Evolutionary conservation across 2,329 filamentous ascomycete genomes (phyloP).

Genomic region (Neopestalotiopsis sp.): DNA sequence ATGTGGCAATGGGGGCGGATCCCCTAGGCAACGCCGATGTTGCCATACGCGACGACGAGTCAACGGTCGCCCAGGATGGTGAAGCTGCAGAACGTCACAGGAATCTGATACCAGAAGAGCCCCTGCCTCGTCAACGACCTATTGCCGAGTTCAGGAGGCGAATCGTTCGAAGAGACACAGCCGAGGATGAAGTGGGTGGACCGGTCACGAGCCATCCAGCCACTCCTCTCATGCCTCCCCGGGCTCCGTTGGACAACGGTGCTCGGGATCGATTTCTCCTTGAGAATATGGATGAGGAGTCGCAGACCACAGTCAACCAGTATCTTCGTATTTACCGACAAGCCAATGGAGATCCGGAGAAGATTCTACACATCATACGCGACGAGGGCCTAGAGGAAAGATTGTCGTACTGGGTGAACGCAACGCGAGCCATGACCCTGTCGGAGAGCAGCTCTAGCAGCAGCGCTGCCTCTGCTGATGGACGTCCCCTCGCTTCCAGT

Average conservation of each 20-base stretch:
- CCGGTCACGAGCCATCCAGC: neutral
- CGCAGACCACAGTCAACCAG: slow-evolving; percentile 42
- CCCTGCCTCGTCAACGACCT: slow-evolving; percentile 26
- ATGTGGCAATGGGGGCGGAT: slow-evolving; percentile 18
- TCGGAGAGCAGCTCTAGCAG: slow-evolving; percentile 15
- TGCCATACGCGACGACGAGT: slow-evolving; percentile 20
- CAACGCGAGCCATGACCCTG: slow-evolving; percentile 47
- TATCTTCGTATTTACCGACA: slow-evolving; percentile 63
- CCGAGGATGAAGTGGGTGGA: slow-evolving; percentile 12
- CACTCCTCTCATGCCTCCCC: neutral
- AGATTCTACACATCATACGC: slow-evolving; percentile 65
- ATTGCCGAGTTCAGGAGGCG: slow-evolving; percentile 34
- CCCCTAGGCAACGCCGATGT: slow-evolving; percentile 12
- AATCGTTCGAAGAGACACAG: slow-evolving; percentile 30
- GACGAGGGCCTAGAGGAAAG: slow-evolving; percentile 64
- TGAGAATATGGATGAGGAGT: slow-evolving; percentile 20
- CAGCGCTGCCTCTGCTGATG: neutral
- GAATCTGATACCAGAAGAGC: neutral
- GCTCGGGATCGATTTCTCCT: neutral
- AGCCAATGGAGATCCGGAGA: slow-evolving; percentile 63
- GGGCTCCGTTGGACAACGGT: neutral
- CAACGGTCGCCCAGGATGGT: slow-evolving; percentile 10
- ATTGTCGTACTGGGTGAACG: slow-evolving; percentile 63
- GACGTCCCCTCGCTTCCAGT: neutral
- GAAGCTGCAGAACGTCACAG: slow-evolving; percentile 1